phyloP scores from a whole-genome alignment of 2,329 filamentous ascomycete genomes.

The Zymoseptoria ardabiliae region DNA sequence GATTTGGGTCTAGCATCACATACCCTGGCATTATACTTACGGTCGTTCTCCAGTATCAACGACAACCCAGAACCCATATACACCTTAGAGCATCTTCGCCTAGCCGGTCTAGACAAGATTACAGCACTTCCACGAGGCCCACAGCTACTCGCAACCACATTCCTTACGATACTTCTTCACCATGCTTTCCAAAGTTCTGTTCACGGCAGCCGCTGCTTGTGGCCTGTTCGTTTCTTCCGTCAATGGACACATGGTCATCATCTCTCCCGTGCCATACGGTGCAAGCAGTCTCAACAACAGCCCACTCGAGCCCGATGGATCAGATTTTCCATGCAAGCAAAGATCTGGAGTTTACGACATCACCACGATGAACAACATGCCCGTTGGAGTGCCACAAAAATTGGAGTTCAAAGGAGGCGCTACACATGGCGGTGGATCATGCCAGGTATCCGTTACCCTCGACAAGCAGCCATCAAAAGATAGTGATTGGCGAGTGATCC shows the following conservation, averaged over 20 bases:
- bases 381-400: conserved; percentile 53
- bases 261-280: conserved; percentile 58
- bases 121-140: conserved; percentile 11
- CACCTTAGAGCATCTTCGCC: conserved; percentile 2
- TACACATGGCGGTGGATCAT: conserved; percentile 82
- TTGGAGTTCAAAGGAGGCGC: conserved; percentile 67
- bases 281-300: conserved; percentile 50
- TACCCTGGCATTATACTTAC: neutral
- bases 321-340: conserved; percentile 77
- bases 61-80: neutral
- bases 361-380: conserved; percentile 51
- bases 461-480: conserved; percentile 63
- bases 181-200: conserved; percentile 16
- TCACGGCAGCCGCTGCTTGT: conserved; percentile 12
- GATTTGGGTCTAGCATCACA: neutral
- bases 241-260: conserved; percentile 71
- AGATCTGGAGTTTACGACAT: conserved; percentile 41
- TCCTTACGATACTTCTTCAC: conserved; percentile 10
- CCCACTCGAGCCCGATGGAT: conserved; percentile 48
- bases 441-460: conserved; percentile 75
- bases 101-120: conserved; percentile 19
- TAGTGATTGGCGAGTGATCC: conserved; percentile 79
- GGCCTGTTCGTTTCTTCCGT: conserved; percentile 13
- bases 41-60: neutral
- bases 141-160: conserved; percentile 13